Evolutionary conservation across 306 rosid genomes (phyloP), one percentile per base, ranked within the genome.

Genomic region (Cajanus cajan): DNA sequence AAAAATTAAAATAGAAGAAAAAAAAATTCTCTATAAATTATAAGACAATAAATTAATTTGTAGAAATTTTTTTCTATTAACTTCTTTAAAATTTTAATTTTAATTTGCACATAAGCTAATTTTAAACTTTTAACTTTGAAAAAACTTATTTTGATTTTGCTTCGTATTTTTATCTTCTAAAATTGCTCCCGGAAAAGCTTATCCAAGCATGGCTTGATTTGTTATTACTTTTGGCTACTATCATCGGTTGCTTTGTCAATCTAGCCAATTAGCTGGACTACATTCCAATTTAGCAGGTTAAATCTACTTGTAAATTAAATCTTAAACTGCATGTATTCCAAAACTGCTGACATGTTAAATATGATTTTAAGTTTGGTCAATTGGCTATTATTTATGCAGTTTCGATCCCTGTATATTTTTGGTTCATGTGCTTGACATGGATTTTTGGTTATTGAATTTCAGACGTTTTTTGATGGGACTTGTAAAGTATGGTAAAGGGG

Each of bases 391-490:
- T 19, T 52, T 57, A 6, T 28, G 74, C 66, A 12, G 52, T 68
- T 68, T 14, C 36, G 55, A 43, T 68, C 22, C 25, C 24, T 40
- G 6, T 47, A 28, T 12, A 21, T 64, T 64, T 57, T 41, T 31
- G 34, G 54, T 6, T 73, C 28, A 37, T 66, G 12, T 34, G 43
- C 4, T 82, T 70, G 82, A 72, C 69, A 48, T 55, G 51, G 68
- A 52, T 16, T 43, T 65, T 74, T 13, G 65, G 54, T 52, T 22
- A 18, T 77, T 80, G 78, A 41, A 28, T 71, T 71, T 24, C 62
- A 93, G 97, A 81, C 86, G 77, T 44, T 93, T 93, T 82, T 74
- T 93, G 80, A 69, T 82, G 84, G 97, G 97, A 55, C 88, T 93
- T 54, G 0, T 76, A 28, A 84, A 86, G 25, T 73, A 84, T 71